Evolutionary conservation across 2,329 filamentous ascomycete species (phyloP), one percentile per base, ranked within the genome.

Genomic region (Zymoseptoria ardabiliae): DNA sequence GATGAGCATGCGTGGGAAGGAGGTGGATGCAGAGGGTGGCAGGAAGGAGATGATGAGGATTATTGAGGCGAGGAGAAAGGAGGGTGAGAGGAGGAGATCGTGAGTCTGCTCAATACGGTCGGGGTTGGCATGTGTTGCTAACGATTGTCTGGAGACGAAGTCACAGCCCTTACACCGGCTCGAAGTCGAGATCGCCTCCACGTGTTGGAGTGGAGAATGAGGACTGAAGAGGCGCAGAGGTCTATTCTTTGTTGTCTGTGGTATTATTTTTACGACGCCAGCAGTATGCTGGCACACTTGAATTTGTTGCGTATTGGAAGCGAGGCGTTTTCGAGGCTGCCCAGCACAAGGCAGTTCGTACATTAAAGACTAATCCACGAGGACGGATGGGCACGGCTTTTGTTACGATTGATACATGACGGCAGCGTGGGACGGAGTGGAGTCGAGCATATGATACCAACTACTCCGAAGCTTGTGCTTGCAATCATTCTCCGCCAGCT

Each of bases 21-120:
- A 88, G 69, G 86, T 97, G 55, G 90, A 97, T 76, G 90, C 91
- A 3, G 77, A 78, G 50, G 86, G 87, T 4, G 91, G 89, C 1
- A 81, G 94, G 56, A 95, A 95, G 74, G 90, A 96, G 73, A 97
- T 99, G 85, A 75, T 95, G 64, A 86, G 85, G 70, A 92, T 94
- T 45, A 95, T 97, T 65, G 91, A 97, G 68, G 86, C 81, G 41
- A 83, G 95, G 69, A 85, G 91, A 61, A 91, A 91, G 73, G 92
- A 97, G 73, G 93, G 90, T 21, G 90, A 95, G 75, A 82, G 90
- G 66, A 83, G 92, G 72, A 81, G 87, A 79, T 91, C 88, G 87
- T 91, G 78, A 80, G 88, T 84, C 23, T 20, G 10, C n/a, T 9
- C 35, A 54, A 13, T 22, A 13, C 20, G 9, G 21, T 35, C n/a